Evolutionary conservation across 1,284 basidiomycete species (phyloP).

Genomic region (Boletus mariae): DNA sequence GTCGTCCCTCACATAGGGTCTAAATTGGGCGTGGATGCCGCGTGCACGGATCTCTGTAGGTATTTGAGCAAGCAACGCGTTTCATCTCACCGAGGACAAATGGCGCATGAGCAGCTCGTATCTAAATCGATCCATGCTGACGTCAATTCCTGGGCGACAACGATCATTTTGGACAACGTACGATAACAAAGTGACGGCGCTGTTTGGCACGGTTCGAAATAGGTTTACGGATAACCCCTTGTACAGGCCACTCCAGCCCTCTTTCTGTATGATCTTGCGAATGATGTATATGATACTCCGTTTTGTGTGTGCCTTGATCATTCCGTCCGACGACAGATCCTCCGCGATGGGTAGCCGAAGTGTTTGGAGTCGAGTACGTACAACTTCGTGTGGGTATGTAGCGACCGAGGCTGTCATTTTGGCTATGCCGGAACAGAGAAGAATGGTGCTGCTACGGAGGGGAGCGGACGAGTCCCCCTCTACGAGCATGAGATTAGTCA

Average conservation of each 20-base stretch:
- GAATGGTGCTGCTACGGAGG: constrained; percentile 67
- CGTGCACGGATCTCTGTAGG: constrained; percentile 1
- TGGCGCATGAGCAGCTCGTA: constrained; percentile 70
- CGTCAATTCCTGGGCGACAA: not conserved
- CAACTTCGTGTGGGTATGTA: constrained; percentile 95
- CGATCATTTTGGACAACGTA: constrained; percentile 44
- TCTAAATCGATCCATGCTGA: constrained; percentile 30
- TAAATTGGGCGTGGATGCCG: constrained; percentile 6
- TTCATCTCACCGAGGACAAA: constrained; percentile 35
- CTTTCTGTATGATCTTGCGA: constrained; percentile 67
- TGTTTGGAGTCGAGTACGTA: constrained; percentile 89
- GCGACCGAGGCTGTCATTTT: constrained; percentile 94
- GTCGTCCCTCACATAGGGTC: constrained; percentile 10
- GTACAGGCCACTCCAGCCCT: constrained; percentile 87
- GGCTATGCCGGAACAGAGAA: constrained; percentile 81
- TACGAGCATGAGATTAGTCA: constrained; percentile 24
- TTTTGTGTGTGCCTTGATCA: constrained; percentile 48
- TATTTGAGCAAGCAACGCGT: constrained; percentile 6
- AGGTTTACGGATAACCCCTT: constrained; percentile 89
- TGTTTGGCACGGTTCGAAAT: constrained; percentile 88
- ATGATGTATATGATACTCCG: constrained; percentile 72
- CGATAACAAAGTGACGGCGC: constrained; percentile 92
- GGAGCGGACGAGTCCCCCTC: constrained; percentile 55
- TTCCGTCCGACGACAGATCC: constrained; percentile 54
- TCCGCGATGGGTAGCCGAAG: constrained; percentile 61